A percentile compares a stretch with the other conserved stretches of the same genome.
Evolutionary conservation across 2,329 filamentous ascomycete species (phyloP).

Genomic region (Fonsecaea pugnacius): DNA sequence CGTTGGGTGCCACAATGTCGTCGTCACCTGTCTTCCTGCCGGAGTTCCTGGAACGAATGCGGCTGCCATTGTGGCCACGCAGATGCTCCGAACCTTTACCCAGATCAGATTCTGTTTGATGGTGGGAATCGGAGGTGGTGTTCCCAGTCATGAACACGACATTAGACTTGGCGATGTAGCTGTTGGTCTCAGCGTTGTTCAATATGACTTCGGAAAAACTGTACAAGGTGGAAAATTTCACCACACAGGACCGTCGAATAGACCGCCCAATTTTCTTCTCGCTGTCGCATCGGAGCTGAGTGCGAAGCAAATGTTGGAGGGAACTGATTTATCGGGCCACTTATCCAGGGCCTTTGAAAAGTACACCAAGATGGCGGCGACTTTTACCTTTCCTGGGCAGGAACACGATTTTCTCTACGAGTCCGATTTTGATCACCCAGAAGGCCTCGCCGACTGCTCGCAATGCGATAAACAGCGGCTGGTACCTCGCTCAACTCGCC

Average conservation of each 20-base stretch:
- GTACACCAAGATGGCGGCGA: too few relatives aligned
- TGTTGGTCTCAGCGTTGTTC: slow-evolving; percentile 40
- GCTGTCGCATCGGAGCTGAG: not conserved
- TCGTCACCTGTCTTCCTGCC: too few relatives aligned
- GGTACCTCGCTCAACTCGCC: slow-evolving; percentile 23
- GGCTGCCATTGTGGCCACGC: too few relatives aligned
- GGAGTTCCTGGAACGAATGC: too few relatives aligned
- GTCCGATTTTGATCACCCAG: too few relatives aligned
- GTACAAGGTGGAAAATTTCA: not conserved
- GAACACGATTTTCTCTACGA: not conserved
- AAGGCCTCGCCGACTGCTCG: not conserved
- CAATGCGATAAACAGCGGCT: not conserved
- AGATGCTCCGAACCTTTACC: not conserved
- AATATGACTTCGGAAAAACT: slow-evolving; percentile 38
- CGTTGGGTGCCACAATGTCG: too few relatives aligned
- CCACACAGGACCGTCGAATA: not conserved
- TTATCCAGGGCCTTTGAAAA: too few relatives aligned
- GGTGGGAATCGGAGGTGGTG: slow-evolving; percentile 50
- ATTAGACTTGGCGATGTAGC: slow-evolving; percentile 43
- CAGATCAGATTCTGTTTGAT: slow-evolving; percentile 40
- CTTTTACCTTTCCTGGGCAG: too few relatives aligned
- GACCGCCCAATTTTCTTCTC: not conserved
- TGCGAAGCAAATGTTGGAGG: too few relatives aligned
- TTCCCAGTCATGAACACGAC: slow-evolving; percentile 36
- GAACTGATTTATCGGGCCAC: too few relatives aligned